A percentile compares a stretch with the other conserved stretches of the same genome.
phyloP scores from a whole-genome alignment of 2,329 filamentous ascomycete genomes.

The Zymoseptoria brevis region DNA sequence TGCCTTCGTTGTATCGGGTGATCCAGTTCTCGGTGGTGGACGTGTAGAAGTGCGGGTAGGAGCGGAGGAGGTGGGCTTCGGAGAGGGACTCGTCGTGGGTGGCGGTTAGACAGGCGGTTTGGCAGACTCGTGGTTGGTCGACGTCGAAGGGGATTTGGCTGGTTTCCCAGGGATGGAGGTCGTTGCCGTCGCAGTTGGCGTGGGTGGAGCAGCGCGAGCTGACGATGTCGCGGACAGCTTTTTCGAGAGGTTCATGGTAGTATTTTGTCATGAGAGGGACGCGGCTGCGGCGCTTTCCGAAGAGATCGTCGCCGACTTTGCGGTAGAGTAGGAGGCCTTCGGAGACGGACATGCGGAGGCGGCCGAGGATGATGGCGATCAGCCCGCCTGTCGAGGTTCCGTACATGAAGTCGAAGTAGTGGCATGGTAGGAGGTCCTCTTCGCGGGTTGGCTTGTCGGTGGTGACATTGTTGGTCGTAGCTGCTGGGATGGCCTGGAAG shows the following conservation, averaged over 20 bases:
- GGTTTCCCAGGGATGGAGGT: conserved; percentile 38
- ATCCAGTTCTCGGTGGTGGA: conserved; percentile 37
- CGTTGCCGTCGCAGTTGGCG: conserved; percentile 35
- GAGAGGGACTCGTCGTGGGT: conserved; percentile 41
- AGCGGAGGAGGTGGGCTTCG: conserved; percentile 42
- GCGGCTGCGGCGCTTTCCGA: conserved; percentile 37
- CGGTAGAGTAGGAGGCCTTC: conserved; percentile 43
- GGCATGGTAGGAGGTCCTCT: conserved; percentile 41
- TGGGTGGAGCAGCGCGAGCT: conserved; percentile 38
- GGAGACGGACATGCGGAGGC: conserved; percentile 42
- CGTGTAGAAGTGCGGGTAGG: conserved; percentile 41
- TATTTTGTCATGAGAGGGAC: conserved; percentile 44
- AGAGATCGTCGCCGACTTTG: conserved; percentile 41
- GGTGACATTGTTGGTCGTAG: conserved; percentile 17
- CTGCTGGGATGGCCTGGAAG: conserved; percentile 2
- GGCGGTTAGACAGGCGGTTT: conserved; percentile 41
- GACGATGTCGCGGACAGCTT: conserved; percentile 40
- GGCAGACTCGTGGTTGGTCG: conserved; percentile 28
- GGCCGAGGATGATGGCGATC: conserved; percentile 44
- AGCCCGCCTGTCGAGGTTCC: conserved; percentile 46
- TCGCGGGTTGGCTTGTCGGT: conserved; percentile 30
- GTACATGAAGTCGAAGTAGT: conserved; percentile 49
- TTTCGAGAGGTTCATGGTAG: conserved; percentile 41
- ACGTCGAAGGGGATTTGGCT: conserved; percentile 23
- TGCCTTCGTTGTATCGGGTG: conserved; percentile 39